These are phyloP conservation scores for Ramalina intermedia DNA, from an alignment of 495 filamentous ascomycete species.

Conservation along the genomic window DNA sequence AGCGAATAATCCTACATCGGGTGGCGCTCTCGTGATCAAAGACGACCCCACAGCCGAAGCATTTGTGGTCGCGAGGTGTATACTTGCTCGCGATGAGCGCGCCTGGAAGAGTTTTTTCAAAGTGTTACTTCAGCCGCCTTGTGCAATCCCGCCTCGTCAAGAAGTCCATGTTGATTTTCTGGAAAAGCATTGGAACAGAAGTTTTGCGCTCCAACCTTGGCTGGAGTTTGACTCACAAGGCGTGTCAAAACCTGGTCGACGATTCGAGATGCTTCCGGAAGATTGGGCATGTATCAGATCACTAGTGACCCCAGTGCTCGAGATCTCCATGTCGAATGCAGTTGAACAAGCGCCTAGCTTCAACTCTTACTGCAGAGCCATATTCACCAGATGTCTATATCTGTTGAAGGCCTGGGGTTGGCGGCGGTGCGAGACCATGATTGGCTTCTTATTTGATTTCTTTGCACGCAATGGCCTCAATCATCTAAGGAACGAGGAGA, in stretches of 20 bases:
- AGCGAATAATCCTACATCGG: background rate
- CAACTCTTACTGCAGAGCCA: constrained; percentile 65
- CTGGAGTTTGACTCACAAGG: constrained; percentile 61
- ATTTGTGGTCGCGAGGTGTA: constrained; percentile 51
- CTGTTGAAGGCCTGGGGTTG: constrained; percentile 78
- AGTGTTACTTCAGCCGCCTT: background rate
- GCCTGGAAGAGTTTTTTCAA: too few species aligned
- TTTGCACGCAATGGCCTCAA: constrained; percentile 63
- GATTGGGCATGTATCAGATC: constrained; percentile 61
- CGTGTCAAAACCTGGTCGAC: constrained; percentile 38
- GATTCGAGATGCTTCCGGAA: constrained; percentile 39
- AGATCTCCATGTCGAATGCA: constrained; percentile 44
- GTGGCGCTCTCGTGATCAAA: constrained; percentile 51
- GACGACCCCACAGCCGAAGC: constrained; percentile 42
- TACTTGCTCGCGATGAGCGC: constrained; percentile 28
- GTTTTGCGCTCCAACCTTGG: constrained; percentile 64
- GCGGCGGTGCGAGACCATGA: constrained; percentile 61
- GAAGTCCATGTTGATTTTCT: constrained; percentile 36
- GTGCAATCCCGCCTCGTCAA: constrained; percentile 17
- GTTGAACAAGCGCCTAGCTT: constrained; percentile 44
- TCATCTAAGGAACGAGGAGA: constrained; percentile 65
- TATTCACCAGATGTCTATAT: constrained; percentile 62
- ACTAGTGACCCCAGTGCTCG: constrained; percentile 49
- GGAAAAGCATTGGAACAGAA: constrained; percentile 56
- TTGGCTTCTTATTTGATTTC: constrained; percentile 79